phyloP scores from a whole-genome alignment of 768 basidiomycete genomes.

The Tephrocybe sp. region DNA sequence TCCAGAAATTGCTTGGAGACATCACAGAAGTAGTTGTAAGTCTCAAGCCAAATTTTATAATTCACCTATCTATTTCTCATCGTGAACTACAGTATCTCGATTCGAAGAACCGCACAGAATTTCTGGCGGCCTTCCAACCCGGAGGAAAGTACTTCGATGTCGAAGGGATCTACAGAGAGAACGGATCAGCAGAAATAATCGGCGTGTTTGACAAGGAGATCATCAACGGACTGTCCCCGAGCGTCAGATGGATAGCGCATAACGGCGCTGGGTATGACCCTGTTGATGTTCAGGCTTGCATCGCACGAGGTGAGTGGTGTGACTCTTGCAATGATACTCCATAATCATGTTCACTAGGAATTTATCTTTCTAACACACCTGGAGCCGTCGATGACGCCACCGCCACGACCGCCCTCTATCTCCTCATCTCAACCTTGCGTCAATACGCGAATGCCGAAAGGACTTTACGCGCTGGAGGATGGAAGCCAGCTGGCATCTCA shows the following conservation, averaged over 20 bases:
- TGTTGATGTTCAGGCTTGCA: conserved; percentile 75
- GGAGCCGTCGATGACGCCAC: conserved; percentile 90
- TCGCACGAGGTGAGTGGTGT: conserved; percentile 51
- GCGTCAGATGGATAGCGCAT: conserved; percentile 84
- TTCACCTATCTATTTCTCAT: neutral
- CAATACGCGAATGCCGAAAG: conserved; percentile 69
- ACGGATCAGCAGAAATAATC: conserved; percentile 58
- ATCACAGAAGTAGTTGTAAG: conserved; percentile 79
- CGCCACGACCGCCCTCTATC: conserved; percentile 83
- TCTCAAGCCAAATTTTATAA: conserved; percentile 11
- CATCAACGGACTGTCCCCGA: conserved; percentile 60
- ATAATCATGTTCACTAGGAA: conserved; percentile 39
- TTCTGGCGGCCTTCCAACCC: conserved; percentile 58
- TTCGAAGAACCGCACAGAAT: conserved; percentile 62
- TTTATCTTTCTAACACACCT: conserved; percentile 84
- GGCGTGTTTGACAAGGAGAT: conserved; percentile 82
- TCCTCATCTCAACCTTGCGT: conserved; percentile 74
- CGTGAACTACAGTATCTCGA: conserved; percentile 37
- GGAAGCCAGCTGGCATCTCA: conserved; percentile 54
- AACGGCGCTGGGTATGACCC: conserved; percentile 94
- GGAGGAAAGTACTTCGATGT: conserved; percentile 73
- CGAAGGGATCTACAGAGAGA: conserved; percentile 79
- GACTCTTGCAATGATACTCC: neutral
- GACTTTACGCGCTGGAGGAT: conserved; percentile 51
- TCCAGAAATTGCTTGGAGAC: conserved; percentile 56